Percentiles rank a stretch among this genome's conserved stretches.
These are phyloP conservation scores for Aspergillus coremiiformis DNA, from an alignment of 495 filamentous ascomycete species.

Conservation along the genomic window DNA sequence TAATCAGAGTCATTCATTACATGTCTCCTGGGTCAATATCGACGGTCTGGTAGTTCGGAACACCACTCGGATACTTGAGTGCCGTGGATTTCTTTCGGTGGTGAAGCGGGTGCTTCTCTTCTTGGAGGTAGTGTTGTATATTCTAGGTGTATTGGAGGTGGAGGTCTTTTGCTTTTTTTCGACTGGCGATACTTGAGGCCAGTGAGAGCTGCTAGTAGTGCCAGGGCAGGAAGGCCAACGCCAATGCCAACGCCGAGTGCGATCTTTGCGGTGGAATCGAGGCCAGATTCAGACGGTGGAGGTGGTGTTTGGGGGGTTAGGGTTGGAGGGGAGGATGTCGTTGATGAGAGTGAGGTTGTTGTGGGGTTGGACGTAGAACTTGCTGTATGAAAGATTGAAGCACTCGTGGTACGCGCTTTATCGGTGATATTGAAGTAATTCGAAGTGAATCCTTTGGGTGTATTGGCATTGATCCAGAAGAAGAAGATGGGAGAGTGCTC, in stretches of 20 bases:
- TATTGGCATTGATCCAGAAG: slow-evolving; percentile 19
- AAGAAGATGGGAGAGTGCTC: slow-evolving; percentile 22
- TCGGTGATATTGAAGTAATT: slow-evolving; percentile 26
- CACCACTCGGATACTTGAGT: not conserved
- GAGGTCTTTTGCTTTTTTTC: not conserved
- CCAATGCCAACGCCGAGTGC: slow-evolving; percentile 9
- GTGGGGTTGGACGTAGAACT: not conserved
- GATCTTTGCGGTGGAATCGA: not conserved
- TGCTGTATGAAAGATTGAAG: not conserved
- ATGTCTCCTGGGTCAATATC: not conserved
- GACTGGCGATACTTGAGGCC: slow-evolving; percentile 2
- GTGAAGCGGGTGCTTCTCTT: not conserved
- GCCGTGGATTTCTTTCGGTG: not conserved
- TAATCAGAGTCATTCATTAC: too few species aligned
- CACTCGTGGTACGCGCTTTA: not conserved
- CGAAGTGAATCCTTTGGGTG: slow-evolving; percentile 12
- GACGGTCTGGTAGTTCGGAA: not conserved
- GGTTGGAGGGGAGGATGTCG: not conserved
- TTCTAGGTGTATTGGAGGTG: not conserved
- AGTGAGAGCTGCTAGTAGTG: not conserved
- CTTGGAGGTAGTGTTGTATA: not conserved
- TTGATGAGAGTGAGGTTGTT: not conserved
- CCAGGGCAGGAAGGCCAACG: slow-evolving; percentile 1
- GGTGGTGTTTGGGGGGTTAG: not conserved
- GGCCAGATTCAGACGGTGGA: not conserved